A percentile compares a stretch with the other conserved stretches of the same genome.
These are phyloP conservation scores for Phytophthora capsici DNA, from an alignment of 352 stramenopile species.

Conservation along the genomic window DNA sequence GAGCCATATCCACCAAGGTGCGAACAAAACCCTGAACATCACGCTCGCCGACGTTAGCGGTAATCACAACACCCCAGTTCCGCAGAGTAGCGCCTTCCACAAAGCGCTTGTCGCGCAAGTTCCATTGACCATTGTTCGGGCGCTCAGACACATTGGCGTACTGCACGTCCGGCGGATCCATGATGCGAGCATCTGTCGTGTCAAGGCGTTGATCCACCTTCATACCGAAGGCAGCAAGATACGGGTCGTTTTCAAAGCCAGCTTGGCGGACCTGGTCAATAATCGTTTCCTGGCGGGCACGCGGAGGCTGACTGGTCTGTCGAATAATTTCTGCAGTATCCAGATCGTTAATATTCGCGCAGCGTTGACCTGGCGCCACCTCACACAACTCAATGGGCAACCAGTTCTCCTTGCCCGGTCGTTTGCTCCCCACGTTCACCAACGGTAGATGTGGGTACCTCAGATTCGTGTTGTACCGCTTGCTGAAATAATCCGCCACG, in stretches of 20 bases:
- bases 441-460: slow-evolving; percentile 69
- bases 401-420: slow-evolving; percentile 56
- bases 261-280: slow-evolving; percentile 66
- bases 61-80: slow-evolving; percentile 70
- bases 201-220: slow-evolving; percentile 63
- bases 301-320: slow-evolving; percentile 62
- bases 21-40: slow-evolving; percentile 56
- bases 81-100: slow-evolving; percentile 51
- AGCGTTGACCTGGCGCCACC: slow-evolving; percentile 71
- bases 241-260: slow-evolving; percentile 78
- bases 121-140: slow-evolving; percentile 71
- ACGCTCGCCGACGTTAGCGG: slow-evolving; percentile 40
- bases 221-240: slow-evolving; percentile 66
- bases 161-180: slow-evolving; percentile 69
- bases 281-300: slow-evolving; percentile 58
- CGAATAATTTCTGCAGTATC: slow-evolving; percentile 87
- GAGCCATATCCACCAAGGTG: slow-evolving; percentile 41
- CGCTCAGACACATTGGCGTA: slow-evolving; percentile 68
- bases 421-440: slow-evolving; percentile 73
- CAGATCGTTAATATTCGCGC: slow-evolving; percentile 76
- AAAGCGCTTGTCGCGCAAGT: slow-evolving; percentile 78
- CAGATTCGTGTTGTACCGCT: slow-evolving; percentile 63
- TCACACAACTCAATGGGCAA: slow-evolving; percentile 87
- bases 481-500: slow-evolving; percentile 67
- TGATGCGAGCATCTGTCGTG: slow-evolving; percentile 50